phyloP scores from a whole-genome alignment of 805 yeast genomes.

The Candida silvatica region DNA sequence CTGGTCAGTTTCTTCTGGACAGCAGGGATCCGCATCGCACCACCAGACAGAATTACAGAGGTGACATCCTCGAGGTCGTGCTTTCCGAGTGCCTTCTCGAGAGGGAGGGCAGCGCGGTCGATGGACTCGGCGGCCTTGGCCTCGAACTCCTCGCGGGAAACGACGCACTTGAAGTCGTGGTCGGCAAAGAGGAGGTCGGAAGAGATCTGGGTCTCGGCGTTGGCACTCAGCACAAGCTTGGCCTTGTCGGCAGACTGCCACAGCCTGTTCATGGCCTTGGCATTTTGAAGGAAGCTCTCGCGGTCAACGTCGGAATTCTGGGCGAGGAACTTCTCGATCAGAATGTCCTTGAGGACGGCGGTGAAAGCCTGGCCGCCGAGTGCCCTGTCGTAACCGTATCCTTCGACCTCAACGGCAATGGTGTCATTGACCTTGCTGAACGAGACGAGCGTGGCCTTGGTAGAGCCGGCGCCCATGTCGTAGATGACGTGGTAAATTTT shows the following conservation, averaged over 20 bases:
- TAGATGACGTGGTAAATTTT: slow-evolving; percentile 62
- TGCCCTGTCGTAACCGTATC: slow-evolving; percentile 56
- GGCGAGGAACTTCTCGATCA: slow-evolving; percentile 48
- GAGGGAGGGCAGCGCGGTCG: slow-evolving; percentile 43
- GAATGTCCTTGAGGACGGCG: slow-evolving; percentile 47
- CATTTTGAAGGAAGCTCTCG: slow-evolving; percentile 29
- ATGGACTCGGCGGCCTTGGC: slow-evolving; percentile 31
- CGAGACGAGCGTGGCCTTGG: slow-evolving; percentile 78
- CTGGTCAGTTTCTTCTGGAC: slow-evolving; percentile 55
- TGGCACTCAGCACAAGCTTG: slow-evolving; percentile 81
- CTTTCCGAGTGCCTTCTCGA: slow-evolving; percentile 38
- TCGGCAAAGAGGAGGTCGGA: slow-evolving; percentile 72
- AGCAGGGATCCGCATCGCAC: slow-evolving; percentile 84
- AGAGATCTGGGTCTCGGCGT: slow-evolving; percentile 65
- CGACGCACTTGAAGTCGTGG: slow-evolving; percentile 54
- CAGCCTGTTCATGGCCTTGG: slow-evolving; percentile 57
- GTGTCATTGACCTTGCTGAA: slow-evolving; percentile 35
- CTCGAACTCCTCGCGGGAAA: slow-evolving; percentile 84
- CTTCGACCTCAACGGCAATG: slow-evolving; percentile 51
- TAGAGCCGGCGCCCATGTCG: slow-evolving; percentile 91
- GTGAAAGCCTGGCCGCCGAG: slow-evolving; percentile 79
- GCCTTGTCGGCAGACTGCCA: slow-evolving; percentile 85
- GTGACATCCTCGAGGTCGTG: slow-evolving; percentile 14
- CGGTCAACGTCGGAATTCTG: slow-evolving; percentile 9
- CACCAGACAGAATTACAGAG: slow-evolving; percentile 81